These are phyloP conservation scores for Butyriboletus loyo DNA, from an alignment of 768 basidiomycete genomes.

Conservation along the genomic window DNA sequence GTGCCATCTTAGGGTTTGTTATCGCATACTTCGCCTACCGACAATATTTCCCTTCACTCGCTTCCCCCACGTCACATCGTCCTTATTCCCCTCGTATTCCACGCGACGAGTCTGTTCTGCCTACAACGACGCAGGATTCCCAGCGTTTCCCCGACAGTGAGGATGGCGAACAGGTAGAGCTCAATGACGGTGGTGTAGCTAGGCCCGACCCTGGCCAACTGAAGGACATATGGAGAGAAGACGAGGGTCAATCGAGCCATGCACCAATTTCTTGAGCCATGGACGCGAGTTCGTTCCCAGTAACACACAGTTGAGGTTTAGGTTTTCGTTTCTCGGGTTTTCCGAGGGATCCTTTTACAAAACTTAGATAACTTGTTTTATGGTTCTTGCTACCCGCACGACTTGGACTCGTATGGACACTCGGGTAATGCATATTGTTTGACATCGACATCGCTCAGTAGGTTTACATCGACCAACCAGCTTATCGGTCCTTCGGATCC, in stretches of 20 bases:
- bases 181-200: conserved; percentile 15
- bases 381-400: no score
- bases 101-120: conserved; percentile 42
- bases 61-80: conserved; percentile 58
- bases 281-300: not conserved
- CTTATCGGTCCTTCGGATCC: not conserved
- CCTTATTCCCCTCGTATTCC: conserved; percentile 69
- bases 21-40: conserved; percentile 76
- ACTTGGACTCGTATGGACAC: not conserved
- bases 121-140: conserved; percentile 30
- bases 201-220: conserved; percentile 5
- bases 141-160: conserved; percentile 11
- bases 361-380: no score
- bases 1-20: conserved; percentile 68
- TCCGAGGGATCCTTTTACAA: no score
- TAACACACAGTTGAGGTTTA: not conserved
- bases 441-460: not conserved
- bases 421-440: not conserved
- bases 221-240: conserved; percentile 32
- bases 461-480: not conserved
- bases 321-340: no score
- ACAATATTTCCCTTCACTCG: conserved; percentile 80
- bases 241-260: conserved; percentile 26
- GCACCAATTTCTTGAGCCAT: conserved; percentile 5
- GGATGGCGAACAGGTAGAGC: conserved; percentile 28